Evolutionary conservation across 371 early-diverging fungal species (phyloP), one percentile per base, ranked within the genome.

Genomic region (Mortierella sp.): DNA sequence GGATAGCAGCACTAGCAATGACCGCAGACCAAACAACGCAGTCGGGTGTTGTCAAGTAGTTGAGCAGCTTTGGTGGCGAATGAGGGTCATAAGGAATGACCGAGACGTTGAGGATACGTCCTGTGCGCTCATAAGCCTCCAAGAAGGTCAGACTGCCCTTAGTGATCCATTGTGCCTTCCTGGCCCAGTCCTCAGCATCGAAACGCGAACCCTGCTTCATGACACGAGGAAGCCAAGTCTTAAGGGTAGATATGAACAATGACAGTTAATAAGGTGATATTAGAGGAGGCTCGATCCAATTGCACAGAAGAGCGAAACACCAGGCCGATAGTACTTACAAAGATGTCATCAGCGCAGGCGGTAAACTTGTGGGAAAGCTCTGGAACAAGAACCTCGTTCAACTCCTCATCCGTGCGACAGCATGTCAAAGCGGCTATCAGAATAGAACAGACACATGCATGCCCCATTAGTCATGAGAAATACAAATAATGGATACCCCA

Each of bases 41-140:
- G 77, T 98, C 92, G 18, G 98, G 99, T 6, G 98, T 93, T 4
- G 97, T 97, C 12, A 97, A 82, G 88, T 98, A 97, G 83, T 97
- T 97, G 43, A 98, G 88, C 41, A 97, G 87, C 83, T 96, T 94
- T 10, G 96, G 93, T 48, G 95, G 94, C n/a, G 95, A 92, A 80
- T 95, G 95, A 12, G 94, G 90, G 75, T 95, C 96, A 77, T 93
- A 93, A 5, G 94, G 91, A 35, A 96, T 92, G n/a, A 97, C 97
- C 4, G 96, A 90, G 21, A 98, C 95, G 87, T 96, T 97, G 48
- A 97, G 94, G 14, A 97, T 93, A 63, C 97, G 91, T 18, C 98
- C 98, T 0, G 98, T 97, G 60, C 94, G 89, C 80, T 93, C 92
- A 84, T 96, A 97, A 0, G 98, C 98, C 89, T 98, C 97, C 77